phyloP scores from a whole-genome alignment of 2,329 filamentous ascomycete genomes.

The Gnomoniopsis sp. region DNA sequence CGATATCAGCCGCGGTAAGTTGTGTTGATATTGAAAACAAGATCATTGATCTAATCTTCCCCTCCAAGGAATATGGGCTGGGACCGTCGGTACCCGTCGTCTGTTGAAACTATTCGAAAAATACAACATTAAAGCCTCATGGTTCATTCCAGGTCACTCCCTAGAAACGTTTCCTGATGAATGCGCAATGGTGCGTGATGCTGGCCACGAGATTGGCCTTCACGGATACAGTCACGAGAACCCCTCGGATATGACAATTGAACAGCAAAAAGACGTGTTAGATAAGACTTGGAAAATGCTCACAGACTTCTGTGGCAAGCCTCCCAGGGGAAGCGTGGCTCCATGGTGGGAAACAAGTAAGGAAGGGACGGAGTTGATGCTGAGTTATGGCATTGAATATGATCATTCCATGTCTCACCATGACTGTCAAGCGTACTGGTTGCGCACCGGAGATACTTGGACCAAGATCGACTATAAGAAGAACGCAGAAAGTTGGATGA shows the following conservation, averaged over 20 bases:
- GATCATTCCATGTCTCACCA: conserved; percentile 66
- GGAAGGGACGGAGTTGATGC: conserved; percentile 62
- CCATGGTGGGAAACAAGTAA: conserved; percentile 72
- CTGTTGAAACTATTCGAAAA: conserved; percentile 70
- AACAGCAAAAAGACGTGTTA: conserved; percentile 73
- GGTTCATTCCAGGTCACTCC: conserved; percentile 48
- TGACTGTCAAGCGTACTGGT: conserved; percentile 62
- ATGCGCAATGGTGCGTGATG: conserved; percentile 40
- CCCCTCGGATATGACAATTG: conserved; percentile 56
- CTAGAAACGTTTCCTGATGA: conserved; percentile 48
- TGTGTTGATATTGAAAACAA: background rate
- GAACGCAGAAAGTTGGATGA: conserved; percentile 61
- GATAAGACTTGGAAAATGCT: conserved; percentile 71
- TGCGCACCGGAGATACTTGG: conserved; percentile 62
- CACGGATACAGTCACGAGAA: conserved; percentile 33
- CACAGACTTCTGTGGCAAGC: conserved; percentile 68
- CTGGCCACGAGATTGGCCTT: conserved; percentile 45
- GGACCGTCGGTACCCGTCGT: conserved; percentile 61
- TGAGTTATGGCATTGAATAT: conserved; percentile 67
- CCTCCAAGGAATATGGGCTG: conserved; percentile 57
- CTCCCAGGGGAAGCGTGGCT: conserved; percentile 67
- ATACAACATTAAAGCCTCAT: conserved; percentile 65
- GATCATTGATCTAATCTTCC: conserved; percentile 27
- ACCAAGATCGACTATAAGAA: conserved; percentile 65
- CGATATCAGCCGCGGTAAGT: conserved; percentile 65